Evolutionary conservation across 1,139 yeast species (phyloP), one percentile per base, ranked within the genome.

Genomic region (Hyphopichia pseudoburtonii): DNA sequence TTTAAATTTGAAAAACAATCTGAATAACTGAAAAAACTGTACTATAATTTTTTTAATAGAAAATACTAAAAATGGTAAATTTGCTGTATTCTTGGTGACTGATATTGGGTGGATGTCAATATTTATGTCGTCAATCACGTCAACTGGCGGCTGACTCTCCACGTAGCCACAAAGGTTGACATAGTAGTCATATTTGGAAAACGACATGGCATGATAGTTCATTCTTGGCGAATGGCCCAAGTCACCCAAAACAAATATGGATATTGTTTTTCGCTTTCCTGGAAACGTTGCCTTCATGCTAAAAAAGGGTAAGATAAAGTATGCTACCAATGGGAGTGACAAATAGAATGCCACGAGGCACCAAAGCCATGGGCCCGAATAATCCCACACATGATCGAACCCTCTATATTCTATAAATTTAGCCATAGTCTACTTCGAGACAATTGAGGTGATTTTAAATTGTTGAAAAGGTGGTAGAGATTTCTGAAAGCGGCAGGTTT

Each of bases 161-260:
- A 79, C 52, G 56, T 90, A 92, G 0, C 98, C 98, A 59, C 96
- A 85, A 30, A 92, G 59, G 44, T 84, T 87, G 2, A 94, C 98
- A 34, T 73, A 70, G 57, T 83, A 84, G 1, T 88, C 92, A 18
- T 64, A 60, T 34, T 71, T 64, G n/a, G 86, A 76, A 48, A 92
- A 80, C 37, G 95, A 84, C 41, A 73, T 63, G 1, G 96, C 96
- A 58, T 94, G 99, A 59, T 92, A 86, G 50, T 85, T 77, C 87
- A 92, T 92, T 44, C 99, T 70, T 4, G 99, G 99, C 1, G 97
- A 90, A 52, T 90, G 95, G 11, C 96, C 97, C 37, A 94, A 59
- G 54, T 92, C 98, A 1, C 99, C 99, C 19, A 94, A 66, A 1
- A 92, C 98, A 41, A 87, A 74, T 19, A 92, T 80, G 7, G 86